Percentiles rank a stretch among this genome's conserved stretches.
Evolutionary conservation across 2,329 filamentous ascomycete species (phyloP).

Genomic region (Cercospora sojina): DNA sequence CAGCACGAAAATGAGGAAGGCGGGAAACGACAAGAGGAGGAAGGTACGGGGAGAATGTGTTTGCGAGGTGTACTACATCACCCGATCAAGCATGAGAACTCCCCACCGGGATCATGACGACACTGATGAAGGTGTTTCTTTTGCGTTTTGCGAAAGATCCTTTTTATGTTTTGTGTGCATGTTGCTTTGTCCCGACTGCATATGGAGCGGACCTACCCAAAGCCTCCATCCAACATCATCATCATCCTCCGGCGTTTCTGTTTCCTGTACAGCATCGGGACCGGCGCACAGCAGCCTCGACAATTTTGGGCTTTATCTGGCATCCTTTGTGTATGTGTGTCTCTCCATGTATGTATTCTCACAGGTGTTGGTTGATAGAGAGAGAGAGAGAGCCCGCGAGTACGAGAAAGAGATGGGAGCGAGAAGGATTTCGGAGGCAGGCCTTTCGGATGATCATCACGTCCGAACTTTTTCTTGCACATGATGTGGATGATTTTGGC

Average conservation of each 20-base stretch:
- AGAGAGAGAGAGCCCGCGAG: not conserved
- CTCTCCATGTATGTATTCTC: not conserved
- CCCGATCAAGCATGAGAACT: constrained; percentile 51
- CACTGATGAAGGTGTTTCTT: not conserved
- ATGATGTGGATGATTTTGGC: not conserved
- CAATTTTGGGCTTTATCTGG: not conserved
- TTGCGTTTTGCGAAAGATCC: not conserved
- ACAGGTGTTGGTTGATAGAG: not conserved
- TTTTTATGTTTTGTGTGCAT: constrained; percentile 3
- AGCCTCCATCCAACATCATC: not conserved
- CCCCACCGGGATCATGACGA: constrained; percentile 28
- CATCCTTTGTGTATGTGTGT: not conserved
- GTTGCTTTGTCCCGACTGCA: constrained; percentile 8
- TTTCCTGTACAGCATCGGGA: constrained; percentile 8
- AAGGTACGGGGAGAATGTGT: constrained; percentile 48
- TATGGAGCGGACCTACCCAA: constrained; percentile 1
- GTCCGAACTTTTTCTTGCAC: not conserved
- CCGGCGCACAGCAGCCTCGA: not conserved
- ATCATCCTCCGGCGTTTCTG: not conserved
- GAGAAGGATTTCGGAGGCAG: not conserved
- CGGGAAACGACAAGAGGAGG: constrained; percentile 38
- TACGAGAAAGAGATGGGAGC: not conserved
- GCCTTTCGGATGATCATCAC: constrained; percentile 8
- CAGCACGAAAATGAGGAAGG: constrained; percentile 47
- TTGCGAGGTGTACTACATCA: constrained; percentile 48